Percentiles rank a stretch among this genome's conserved stretches.
These are phyloP conservation scores for Musa troglodytarum DNA, from an alignment of 176 grass and related monocot genomes.

Conservation along the genomic window DNA sequence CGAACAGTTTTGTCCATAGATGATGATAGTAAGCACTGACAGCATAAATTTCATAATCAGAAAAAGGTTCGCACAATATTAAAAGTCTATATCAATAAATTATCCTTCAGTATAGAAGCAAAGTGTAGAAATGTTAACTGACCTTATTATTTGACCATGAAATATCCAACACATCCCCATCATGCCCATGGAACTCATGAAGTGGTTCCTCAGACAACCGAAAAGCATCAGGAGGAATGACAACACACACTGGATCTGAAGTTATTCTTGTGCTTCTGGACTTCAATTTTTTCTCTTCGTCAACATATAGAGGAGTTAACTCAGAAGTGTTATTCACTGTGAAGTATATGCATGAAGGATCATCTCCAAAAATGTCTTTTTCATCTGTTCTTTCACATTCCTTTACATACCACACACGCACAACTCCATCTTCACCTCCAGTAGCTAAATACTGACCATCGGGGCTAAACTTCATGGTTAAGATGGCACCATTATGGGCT, in stretches of 20 bases:
- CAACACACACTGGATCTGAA: conserved; percentile 50
- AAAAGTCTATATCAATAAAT: conserved; percentile 11
- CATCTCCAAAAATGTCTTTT: conserved; percentile 36
- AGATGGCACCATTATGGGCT: conserved; percentile 58
- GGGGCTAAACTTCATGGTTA: conserved; percentile 77
- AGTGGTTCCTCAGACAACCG: conserved; percentile 47
- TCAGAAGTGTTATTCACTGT: conserved; percentile 54
- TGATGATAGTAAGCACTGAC: conserved; percentile 62
- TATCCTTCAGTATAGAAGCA: conserved; percentile 4
- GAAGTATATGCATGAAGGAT: conserved; percentile 70
- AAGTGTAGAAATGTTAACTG: conserved; percentile 8
- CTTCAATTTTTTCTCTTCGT: conserved; percentile 45
- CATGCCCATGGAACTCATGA: conserved; percentile 64
- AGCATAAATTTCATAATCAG: background rate
- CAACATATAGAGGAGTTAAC: conserved; percentile 34
- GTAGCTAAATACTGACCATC: conserved; percentile 66
- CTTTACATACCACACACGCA: conserved; percentile 64
- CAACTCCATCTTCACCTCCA: conserved; percentile 72
- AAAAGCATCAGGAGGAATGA: conserved; percentile 66
- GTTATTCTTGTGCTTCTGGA: conserved; percentile 33
- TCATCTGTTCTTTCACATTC: conserved; percentile 41
- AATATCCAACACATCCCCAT: conserved; percentile 67
- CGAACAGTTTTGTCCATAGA: conserved; percentile 89
- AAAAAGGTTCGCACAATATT: background rate
- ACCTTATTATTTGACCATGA: conserved; percentile 84